Evolutionary conservation across 805 yeast genomes (phyloP), one percentile per base, ranked within the genome.

Genomic region (Kluyveromyces lactis): DNA sequence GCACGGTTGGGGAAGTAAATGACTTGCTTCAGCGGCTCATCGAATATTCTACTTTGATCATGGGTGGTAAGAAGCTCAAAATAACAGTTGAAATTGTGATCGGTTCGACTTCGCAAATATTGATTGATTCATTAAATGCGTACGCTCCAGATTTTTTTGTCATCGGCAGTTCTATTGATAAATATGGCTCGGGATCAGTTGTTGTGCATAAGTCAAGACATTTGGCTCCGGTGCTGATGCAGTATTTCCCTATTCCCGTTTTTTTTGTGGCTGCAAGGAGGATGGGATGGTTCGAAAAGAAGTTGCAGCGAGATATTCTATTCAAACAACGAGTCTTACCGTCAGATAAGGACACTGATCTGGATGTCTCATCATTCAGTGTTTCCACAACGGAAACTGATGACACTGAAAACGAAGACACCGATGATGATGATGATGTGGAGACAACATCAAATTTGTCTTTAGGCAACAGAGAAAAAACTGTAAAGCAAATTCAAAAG

Each of bases 111-210:
- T 44, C 44, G 19, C 43, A 52, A 33, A 42, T 51, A 4, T 34
- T 60, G 15, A 30, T 48, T 15, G 61, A 59, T 32, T 57, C 62
- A 30, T 46, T 52, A 7, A 58, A 59, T 42, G 52, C 54, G 9
- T 59, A 61, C 39, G 46, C 50, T 3, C 66, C 66, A 13, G 61
- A 61, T 39, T 40, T 61, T 18, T 45, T 54, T 23, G 54, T 58
- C 1, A 28, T 28, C 11, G 33, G 32, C 12, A 13, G 19, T 9
- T 10, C 28, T 8, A 18, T 11, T 33, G 28, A 24, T 21, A 33
- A 33, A 21, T 31, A 33, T 15, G 26, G 27, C 17, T 18, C 24
- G 12, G 39, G 33, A 23, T 36, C 33, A 4, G 12, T 54, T 15
- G 50, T 55, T 1, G 43, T 42, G 18, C 53, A 53, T 52, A 57